phyloP scores from a whole-genome alignment of 164 flowering plant genomes.

The grape (Vitis vinifera) region ASM3070453v1 NC_081818.1:10730501-10731000 shows the following conservation, averaged over 20 bases:
- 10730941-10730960: neutral
- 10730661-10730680: slow-evolving; percentile 62
- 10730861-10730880: slow-evolving; percentile 48
- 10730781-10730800: slow-evolving; percentile 15
- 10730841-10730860: slow-evolving; percentile 94
- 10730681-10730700: slow-evolving; percentile 65
- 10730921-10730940: neutral
- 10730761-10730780: slow-evolving; percentile 25
- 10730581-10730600: too few species aligned
- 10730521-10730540: too few species aligned
- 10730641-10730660: slow-evolving; percentile 86
- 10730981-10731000: too few species aligned
- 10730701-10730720: slow-evolving; percentile 78
- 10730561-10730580: too few species aligned
- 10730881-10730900: neutral
- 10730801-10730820: slow-evolving; percentile 48
- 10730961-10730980: too few species aligned
- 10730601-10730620: neutral
- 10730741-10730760: slow-evolving; percentile 35
- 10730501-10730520: too few species aligned
- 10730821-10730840: slow-evolving; percentile 88
- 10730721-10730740: slow-evolving; percentile 49
- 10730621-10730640: slow-evolving; percentile 79
- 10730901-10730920: too few species aligned
- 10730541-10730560: too few species aligned